Evolutionary conservation across 768 basidiomycete species (phyloP), one percentile per base, ranked within the genome.

Genomic region (Lactifluus subvellereus): DNA sequence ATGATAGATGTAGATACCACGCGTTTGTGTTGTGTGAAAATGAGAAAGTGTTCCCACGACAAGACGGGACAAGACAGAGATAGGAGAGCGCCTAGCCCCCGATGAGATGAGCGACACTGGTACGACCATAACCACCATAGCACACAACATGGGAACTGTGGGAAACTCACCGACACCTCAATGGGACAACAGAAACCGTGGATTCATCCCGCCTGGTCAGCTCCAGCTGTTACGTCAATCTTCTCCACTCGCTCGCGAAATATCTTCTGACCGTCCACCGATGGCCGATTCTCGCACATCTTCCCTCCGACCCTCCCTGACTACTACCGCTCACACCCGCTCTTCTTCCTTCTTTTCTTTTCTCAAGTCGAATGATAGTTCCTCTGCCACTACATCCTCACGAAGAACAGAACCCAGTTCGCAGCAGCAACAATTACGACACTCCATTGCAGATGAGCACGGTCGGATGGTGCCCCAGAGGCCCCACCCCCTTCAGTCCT

Each of bases 281-380:
- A 57, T 54, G 50, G n/a, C 38, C 33, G 45, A 45, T 37, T 38
- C 50, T 1, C 48, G 37, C 13, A 16, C 67, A 5, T 22, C 64
- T 35, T 35, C 68, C 43, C 54, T 54, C 20, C 65, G 57, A 2
- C 57, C 65, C 11, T 61, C 61, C 8, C 49, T 56, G 66, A 61
- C 74, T 69, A 64, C 70, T 11, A 43, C 62, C 53, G 59, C 71
- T 14, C 85, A 86, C 70, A 68, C 79, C 40, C 82, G 85, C 45
- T 78, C 84, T n/a, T 74, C 82, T 7, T 87, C 86, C 32, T 84
- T 86, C 76, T 87, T 87, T 72, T 81, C 84, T 18, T 85, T 87
- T 71, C 78, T 78, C 65, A 77, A 69, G 66, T 55, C 63, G 42
- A 82, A 76, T 62, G 73, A 73, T 32, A 64, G 60, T 20, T 0